Evolutionary conservation across 371 early-diverging fungal species (phyloP), one percentile per base, ranked within the genome.

Genomic region (Massospora cicadina): DNA sequence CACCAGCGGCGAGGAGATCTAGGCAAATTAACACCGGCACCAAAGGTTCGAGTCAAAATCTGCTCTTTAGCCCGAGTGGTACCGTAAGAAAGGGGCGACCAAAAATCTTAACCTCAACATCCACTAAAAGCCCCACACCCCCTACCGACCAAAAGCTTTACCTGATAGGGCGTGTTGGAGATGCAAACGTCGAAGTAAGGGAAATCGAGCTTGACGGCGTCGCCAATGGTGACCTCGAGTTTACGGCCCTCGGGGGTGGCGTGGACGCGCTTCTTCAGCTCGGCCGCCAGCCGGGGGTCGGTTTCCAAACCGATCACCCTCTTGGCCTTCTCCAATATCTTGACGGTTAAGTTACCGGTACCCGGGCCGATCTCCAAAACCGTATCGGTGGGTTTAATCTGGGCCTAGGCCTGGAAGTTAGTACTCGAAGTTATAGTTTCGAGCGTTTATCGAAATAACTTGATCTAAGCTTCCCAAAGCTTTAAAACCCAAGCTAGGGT

Each of bases 351-450:
- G 77, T 98, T 99, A 75, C 99, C 99, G n/a, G 99, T 99, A 80
- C 99, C 99, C 10, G 98, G 98, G 75, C 99, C 99, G 62, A 99
- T 87, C 82, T 99, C 99, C 24, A 99, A 83, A 5, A 98, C 97
- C 1, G 84, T 86, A 74, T 99, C 99, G 1, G 98, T 93, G 29
- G 88, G 78, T 68, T 91, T 85, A 55, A 99, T 75, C 54, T 76
- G 79, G 3, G 98, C 97, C 87, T 89, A 75, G 33, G 12, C n/a
- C n/a, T n/a, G n/a, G n/a, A n/a, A n/a, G n/a, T n/a, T n/a, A n/a
- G n/a, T n/a, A n/a, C n/a, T n/a, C n/a, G n/a, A n/a, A n/a, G n/a
- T n/a, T n/a, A n/a, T n/a, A n/a, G n/a, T n/a, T n/a, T n/a, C n/a
- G n/a, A n/a, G n/a, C n/a, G n/a, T n/a, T n/a, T n/a, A n/a, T n/a